Conservation (phyloP, 192 early-diverging fungal species). For the Rhizoclosmatium globosum region DNA sequence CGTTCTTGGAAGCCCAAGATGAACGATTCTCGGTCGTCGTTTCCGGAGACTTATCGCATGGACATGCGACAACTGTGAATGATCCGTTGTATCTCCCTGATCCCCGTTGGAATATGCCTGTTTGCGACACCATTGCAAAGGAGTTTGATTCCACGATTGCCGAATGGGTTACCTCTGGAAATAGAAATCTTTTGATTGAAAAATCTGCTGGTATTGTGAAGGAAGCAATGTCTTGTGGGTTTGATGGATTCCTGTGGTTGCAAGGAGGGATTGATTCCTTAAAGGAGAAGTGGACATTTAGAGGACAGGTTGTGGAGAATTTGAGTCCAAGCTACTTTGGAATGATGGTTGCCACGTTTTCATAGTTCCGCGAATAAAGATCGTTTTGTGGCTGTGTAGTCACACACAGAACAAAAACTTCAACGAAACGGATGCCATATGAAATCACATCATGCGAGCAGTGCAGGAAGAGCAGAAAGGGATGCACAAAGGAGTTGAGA, state of each 20-base stretch:
- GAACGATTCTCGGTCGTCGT: conserved; percentile 15
- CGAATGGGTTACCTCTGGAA: background rate
- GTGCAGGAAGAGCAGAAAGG: too few relatives aligned
- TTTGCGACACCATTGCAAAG: background rate
- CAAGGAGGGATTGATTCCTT: conserved; percentile 2
- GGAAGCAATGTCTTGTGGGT: conserved; percentile 7
- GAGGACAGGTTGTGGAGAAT: conserved; percentile 1
- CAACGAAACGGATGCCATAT: too few relatives aligned
- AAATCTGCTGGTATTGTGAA: background rate
- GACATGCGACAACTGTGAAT: background rate
- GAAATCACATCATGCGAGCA: too few relatives aligned
- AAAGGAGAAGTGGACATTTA: background rate
- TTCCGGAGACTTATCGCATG: conserved; percentile 16
- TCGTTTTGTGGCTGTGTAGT: background rate
- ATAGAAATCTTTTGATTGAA: background rate
- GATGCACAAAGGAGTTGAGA: too few relatives aligned
- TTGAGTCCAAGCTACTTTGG: conserved; percentile 9
- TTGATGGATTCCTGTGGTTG: conserved; percentile 13
- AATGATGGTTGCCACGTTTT: conserved; percentile 14
- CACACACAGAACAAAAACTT: too few relatives aligned
- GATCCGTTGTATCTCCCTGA: conserved; percentile 20
- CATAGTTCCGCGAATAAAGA: background rate
- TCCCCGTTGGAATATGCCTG: background rate
- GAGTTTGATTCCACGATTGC: background rate
- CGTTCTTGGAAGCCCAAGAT: background rate